These are phyloP conservation scores for Vicia villosa DNA, from an alignment of 306 rosid species.

Conservation along the genomic window DNA sequence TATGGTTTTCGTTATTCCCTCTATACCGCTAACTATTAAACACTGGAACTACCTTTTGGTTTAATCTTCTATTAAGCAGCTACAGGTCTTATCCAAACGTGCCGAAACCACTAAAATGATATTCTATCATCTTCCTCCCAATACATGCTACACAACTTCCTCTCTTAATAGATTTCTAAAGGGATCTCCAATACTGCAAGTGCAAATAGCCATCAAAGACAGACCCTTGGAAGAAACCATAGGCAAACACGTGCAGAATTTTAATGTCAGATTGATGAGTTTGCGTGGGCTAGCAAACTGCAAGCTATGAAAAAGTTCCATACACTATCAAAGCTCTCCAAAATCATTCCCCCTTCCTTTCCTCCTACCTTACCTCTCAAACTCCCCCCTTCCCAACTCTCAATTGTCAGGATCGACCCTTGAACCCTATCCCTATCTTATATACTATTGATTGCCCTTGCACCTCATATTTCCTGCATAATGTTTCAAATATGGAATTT, in stretches of 20 bases:
- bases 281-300: neutral
- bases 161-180: neutral
- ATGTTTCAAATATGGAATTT: constrained; percentile 7
- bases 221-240: neutral
- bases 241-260: neutral
- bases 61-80: constrained; percentile 6
- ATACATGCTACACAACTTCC: neutral
- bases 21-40: neutral
- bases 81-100: neutral
- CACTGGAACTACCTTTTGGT: neutral
- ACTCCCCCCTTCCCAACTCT: neutral
- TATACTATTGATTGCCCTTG: neutral
- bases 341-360: neutral
- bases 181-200: neutral
- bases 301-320: neutral
- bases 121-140: neutral
- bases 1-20: neutral
- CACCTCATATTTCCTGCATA: neutral
- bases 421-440: neutral
- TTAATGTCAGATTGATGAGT: neutral
- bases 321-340: too few species aligned
- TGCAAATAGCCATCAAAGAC: neutral
- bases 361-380: neutral
- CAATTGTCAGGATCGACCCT: neutral
- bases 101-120: neutral